Evolutionary conservation across 495 filamentous ascomycete genomes (phyloP).

Genomic region (Xylaria acuta): DNA sequence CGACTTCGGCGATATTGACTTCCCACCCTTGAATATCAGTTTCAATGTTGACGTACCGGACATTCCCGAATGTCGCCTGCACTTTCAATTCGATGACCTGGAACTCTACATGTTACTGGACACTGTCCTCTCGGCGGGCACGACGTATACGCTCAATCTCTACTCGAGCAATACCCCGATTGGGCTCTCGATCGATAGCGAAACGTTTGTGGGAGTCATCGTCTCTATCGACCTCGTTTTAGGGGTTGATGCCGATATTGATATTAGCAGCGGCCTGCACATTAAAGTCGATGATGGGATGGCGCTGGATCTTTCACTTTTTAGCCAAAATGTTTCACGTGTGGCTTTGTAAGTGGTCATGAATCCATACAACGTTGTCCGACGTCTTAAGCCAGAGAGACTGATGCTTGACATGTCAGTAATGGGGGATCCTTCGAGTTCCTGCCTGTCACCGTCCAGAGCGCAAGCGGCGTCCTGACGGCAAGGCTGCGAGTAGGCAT

Average conservation of each 20-base stretch:
- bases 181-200: constrained; percentile 47
- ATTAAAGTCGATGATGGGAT: constrained; percentile 57
- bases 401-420: constrained; percentile 34
- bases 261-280: constrained; percentile 60
- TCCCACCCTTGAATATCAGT: constrained; percentile 45
- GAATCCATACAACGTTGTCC: not conserved
- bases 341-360: constrained; percentile 51
- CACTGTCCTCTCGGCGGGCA: constrained; percentile 47
- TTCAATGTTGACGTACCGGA: constrained; percentile 49
- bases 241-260: constrained; percentile 50
- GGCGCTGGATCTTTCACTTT: constrained; percentile 50
- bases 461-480: constrained; percentile 47
- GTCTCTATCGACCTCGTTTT: constrained; percentile 58
- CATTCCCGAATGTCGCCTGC: constrained; percentile 50
- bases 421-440: constrained; percentile 63
- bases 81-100: constrained; percentile 56
- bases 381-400: constrained; percentile 4
- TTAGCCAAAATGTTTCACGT: constrained; percentile 51
- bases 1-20: constrained; percentile 42
- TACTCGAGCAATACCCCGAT: constrained; percentile 52
- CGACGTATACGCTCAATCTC: constrained; percentile 57
- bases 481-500: constrained; percentile 54
- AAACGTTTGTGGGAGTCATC: constrained; percentile 49
- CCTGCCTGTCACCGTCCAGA: constrained; percentile 57
- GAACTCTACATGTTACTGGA: constrained; percentile 61